These are phyloP conservation scores for Favolaschia claudopus DNA, from an alignment of 768 basidiomycete species.

Conservation along the genomic window DNA sequence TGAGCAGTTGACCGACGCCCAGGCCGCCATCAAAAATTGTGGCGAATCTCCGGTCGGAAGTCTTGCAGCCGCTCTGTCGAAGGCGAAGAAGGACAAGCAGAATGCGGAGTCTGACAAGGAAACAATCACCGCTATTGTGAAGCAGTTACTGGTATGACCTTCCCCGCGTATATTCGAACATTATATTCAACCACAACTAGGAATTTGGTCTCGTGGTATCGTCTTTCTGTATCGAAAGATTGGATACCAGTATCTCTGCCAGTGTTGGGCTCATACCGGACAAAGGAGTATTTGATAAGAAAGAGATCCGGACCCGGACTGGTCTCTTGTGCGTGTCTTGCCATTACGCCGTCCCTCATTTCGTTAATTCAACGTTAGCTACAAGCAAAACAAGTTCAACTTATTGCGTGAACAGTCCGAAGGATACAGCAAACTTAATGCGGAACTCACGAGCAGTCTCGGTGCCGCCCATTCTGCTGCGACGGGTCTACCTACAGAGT, in stretches of 20 bases:
- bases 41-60: constrained; percentile 42
- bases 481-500: constrained; percentile 73
- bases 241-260: constrained; percentile 71
- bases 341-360: not conserved
- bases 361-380: constrained; percentile 53
- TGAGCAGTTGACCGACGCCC: constrained; percentile 67
- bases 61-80: constrained; percentile 34
- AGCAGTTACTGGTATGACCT: constrained; percentile 64
- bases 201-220: constrained; percentile 63
- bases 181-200: constrained; percentile 42
- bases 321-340: constrained; percentile 73
- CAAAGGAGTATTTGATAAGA: constrained; percentile 72
- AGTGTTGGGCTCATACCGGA: constrained; percentile 75
- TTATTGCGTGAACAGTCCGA: constrained; percentile 96
- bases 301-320: constrained; percentile 82
- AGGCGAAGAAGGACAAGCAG: constrained; percentile 56
- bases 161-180: not conserved
- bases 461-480: constrained; percentile 76
- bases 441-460: constrained; percentile 80
- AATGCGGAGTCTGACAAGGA: constrained; percentile 71
- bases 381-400: constrained; percentile 99
- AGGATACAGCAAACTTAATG: constrained; percentile 92
- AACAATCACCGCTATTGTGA: constrained; percentile 63
- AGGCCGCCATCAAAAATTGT: constrained; percentile 44
- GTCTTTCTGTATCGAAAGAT: constrained; percentile 72